These are phyloP conservation scores for Syncephalastrum monosporum DNA, from an alignment of 371 early-diverging fungal genomes.

Conservation along the genomic window DNA sequence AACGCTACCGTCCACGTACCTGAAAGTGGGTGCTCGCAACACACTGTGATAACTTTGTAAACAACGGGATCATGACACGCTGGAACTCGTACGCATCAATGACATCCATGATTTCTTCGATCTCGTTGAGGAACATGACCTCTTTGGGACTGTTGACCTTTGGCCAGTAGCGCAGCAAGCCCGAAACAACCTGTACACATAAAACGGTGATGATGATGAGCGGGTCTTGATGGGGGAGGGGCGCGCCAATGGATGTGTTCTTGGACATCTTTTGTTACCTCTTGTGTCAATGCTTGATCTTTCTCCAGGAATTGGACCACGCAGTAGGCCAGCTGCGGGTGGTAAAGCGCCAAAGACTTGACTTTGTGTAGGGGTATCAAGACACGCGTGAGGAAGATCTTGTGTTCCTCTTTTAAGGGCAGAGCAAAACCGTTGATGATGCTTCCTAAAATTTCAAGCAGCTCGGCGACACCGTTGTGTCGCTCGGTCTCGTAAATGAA, in stretches of 20 bases:
- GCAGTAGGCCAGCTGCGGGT: conserved; percentile 96
- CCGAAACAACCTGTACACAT: conserved; percentile 67
- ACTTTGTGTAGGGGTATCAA: conserved; percentile 95
- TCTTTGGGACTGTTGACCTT: conserved; percentile 98
- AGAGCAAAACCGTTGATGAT: conserved; percentile 98
- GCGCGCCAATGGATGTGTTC: too few relatives aligned
- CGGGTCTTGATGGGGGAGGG: too few relatives aligned
- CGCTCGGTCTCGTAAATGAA: conserved; percentile 95
- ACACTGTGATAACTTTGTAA: conserved; percentile 90
- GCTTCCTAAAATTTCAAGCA: conserved; percentile 95
- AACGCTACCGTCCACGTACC: conserved; percentile 36
- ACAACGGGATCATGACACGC: conserved; percentile 86
- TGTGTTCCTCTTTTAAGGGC: conserved; percentile 97
- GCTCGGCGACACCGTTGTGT: conserved; percentile 96
- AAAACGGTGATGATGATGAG: background rate
- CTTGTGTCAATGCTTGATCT: conserved; percentile 85
- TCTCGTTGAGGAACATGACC: conserved; percentile 96
- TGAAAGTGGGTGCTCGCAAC: conserved; percentile 96
- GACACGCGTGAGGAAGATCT: conserved; percentile 88
- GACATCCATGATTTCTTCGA: conserved; percentile 94
- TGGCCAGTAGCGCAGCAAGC: conserved; percentile 94
- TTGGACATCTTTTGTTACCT: conserved; percentile 38
- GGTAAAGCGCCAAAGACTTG: conserved; percentile 87
- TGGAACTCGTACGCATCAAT: conserved; percentile 89
- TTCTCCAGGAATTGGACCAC: conserved; percentile 97